Evolutionary conservation across 225 moss, liverwort and hornwort species (phyloP).

Genomic region (Rhytidiadelphus loreus): DNA sequence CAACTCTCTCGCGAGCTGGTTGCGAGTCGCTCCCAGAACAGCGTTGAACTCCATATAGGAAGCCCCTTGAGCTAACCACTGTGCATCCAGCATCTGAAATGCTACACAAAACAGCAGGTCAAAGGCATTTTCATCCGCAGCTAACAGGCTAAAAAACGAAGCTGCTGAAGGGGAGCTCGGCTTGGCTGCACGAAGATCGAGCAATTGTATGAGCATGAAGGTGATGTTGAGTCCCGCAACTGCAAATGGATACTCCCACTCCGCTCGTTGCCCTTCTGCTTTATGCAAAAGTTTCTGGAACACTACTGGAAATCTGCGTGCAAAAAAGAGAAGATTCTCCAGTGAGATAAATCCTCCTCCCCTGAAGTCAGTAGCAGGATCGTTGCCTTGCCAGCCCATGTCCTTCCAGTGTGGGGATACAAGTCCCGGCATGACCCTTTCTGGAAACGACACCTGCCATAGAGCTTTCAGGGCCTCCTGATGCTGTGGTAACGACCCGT

Average conservation of each 20-base stretch:
- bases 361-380: constrained; percentile 85
- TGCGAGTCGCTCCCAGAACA: constrained; percentile 68
- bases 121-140: constrained; percentile 75
- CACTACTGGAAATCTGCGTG: constrained; percentile 47
- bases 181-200: constrained; percentile 67
- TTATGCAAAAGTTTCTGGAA: constrained; percentile 79
- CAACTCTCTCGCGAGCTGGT: constrained; percentile 80
- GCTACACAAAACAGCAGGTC: constrained; percentile 85
- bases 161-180: constrained; percentile 50
- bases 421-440: constrained; percentile 57
- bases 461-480: constrained; percentile 75
- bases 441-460: constrained; percentile 66
- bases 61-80: constrained; percentile 85
- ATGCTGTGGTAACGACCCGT: constrained; percentile 53
- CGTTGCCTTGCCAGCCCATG: constrained; percentile 98
- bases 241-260: constrained; percentile 98
- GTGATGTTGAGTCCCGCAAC: constrained; percentile 86
- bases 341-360: constrained; percentile 89
- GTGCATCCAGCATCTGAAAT: constrained; percentile 86
- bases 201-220: constrained; percentile 93
- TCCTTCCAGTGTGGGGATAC: constrained; percentile 98
- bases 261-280: constrained; percentile 75
- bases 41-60: constrained; percentile 98
- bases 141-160: constrained; percentile 67
- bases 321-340: constrained; percentile 80